Evolutionary conservation across 2,329 filamentous ascomycete genomes (phyloP).

Genomic region (Botrytis aclada): DNA sequence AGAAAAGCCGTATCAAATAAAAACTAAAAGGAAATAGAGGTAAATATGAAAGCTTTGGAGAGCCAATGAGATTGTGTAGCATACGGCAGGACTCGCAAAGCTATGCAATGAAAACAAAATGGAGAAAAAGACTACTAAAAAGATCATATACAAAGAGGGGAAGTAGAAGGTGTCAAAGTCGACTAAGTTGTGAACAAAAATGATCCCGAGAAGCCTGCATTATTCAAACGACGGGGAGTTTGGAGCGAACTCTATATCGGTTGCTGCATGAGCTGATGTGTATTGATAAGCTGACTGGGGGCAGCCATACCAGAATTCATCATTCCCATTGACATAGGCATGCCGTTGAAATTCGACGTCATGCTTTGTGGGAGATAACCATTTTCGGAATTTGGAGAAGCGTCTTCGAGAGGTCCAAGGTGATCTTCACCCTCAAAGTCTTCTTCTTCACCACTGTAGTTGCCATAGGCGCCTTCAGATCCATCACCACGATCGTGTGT

Average conservation of each 20-base stretch:
- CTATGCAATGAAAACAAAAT: slow-evolving; percentile 31
- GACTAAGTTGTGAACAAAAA: slow-evolving; percentile 12
- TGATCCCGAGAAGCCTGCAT: background rate
- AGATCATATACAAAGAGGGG: slow-evolving; percentile 21
- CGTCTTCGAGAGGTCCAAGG: slow-evolving; percentile 74
- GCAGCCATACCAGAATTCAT: slow-evolving; percentile 38
- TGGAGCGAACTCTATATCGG: slow-evolving; percentile 29
- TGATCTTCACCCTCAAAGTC: slow-evolving; percentile 81
- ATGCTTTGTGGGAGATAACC: slow-evolving; percentile 51
- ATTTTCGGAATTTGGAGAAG: slow-evolving; percentile 68
- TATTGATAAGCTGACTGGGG: slow-evolving; percentile 39
- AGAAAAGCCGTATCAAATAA: slow-evolving; percentile 16
- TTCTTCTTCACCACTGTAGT: slow-evolving; percentile 69
- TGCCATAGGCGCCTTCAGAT: slow-evolving; percentile 57
- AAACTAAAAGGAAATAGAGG: slow-evolving; percentile 12
- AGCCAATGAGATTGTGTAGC: slow-evolving; percentile 12
- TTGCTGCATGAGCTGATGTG: slow-evolving; percentile 40
- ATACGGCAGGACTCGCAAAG: slow-evolving; percentile 27
- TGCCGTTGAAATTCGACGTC: slow-evolving; percentile 28
- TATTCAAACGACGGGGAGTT: background rate
- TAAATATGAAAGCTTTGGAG: slow-evolving; percentile 9
- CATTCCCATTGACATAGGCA: slow-evolving; percentile 32
- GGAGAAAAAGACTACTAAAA: slow-evolving; percentile 26
- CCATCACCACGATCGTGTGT: slow-evolving; percentile 81
- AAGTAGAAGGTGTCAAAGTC: slow-evolving; percentile 16